These are phyloP conservation scores for Didymella keratinophila DNA, from an alignment of 2,329 filamentous ascomycete genomes.

Conservation along the genomic window DNA sequence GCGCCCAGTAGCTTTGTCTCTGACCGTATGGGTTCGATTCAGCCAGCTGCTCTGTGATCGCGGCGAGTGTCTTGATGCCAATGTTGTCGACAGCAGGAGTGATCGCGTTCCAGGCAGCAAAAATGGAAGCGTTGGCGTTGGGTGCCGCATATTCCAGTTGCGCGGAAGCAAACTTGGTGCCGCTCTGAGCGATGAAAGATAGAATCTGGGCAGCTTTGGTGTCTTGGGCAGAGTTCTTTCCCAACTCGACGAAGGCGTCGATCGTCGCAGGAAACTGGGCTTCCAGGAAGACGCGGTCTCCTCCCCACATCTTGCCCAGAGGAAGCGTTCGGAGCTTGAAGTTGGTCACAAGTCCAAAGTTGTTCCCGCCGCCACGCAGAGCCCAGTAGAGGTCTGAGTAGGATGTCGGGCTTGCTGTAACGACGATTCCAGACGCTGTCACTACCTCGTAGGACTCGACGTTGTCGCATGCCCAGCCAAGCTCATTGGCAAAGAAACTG, in stretches of 20 bases:
- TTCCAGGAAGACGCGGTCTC: constrained; percentile 30
- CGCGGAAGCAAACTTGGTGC: constrained; percentile 30
- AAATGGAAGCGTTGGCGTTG: constrained; percentile 31
- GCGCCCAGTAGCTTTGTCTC: constrained; percentile 24
- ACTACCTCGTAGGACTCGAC: constrained; percentile 42
- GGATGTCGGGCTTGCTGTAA: constrained; percentile 18
- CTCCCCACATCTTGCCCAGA: constrained; percentile 40
- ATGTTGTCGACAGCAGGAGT: constrained; percentile 37
- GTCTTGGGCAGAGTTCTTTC: constrained; percentile 26
- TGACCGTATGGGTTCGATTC: constrained; percentile 5
- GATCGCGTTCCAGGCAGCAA: constrained; percentile 39
- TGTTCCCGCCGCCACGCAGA: constrained; percentile 41
- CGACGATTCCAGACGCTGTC: constrained; percentile 43
- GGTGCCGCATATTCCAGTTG: constrained; percentile 41
- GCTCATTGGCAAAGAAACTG: constrained; percentile 28
- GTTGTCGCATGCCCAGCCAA: constrained; percentile 31
- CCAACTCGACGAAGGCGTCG: constrained; percentile 29
- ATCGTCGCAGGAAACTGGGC: constrained; percentile 24
- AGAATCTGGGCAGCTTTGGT: constrained; percentile 30
- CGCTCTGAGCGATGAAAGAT: constrained; percentile 31
- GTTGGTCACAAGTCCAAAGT: constrained; percentile 38
- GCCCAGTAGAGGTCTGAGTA: constrained; percentile 40
- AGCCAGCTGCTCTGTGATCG: constrained; percentile 28
- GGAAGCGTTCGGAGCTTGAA: constrained; percentile 29
- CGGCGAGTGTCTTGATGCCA: constrained; percentile 30